These are phyloP conservation scores for Colletotrichum musae DNA, from an alignment of 2,329 filamentous ascomycete genomes.

Conservation along the genomic window DNA sequence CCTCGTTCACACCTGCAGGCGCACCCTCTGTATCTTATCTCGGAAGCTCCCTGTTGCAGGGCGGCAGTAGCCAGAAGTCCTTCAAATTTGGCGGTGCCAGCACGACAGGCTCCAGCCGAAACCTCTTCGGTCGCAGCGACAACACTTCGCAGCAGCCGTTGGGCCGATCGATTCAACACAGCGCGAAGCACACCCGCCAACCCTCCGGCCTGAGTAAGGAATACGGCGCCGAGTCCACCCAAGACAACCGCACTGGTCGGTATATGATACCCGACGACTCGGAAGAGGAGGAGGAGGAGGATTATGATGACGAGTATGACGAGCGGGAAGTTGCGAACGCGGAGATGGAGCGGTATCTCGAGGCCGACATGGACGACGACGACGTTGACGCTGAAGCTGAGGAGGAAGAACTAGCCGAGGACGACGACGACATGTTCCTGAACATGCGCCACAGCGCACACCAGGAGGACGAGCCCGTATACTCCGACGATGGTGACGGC, in stretches of 20 bases:
- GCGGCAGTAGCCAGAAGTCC: constrained; percentile 55
- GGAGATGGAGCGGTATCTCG: constrained; percentile 54
- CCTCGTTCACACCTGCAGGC: constrained; percentile 70
- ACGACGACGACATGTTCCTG: constrained; percentile 65
- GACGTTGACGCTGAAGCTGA: constrained; percentile 55
- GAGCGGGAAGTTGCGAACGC: constrained; percentile 49
- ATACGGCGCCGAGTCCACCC: constrained; percentile 45
- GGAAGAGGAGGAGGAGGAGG: constrained; percentile 48
- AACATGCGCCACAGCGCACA: constrained; percentile 57
- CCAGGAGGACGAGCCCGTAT: constrained; percentile 45
- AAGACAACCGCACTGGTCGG: constrained; percentile 43
- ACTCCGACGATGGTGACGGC: constrained; percentile 45
- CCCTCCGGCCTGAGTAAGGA: constrained; percentile 68
- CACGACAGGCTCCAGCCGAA: constrained; percentile 50
- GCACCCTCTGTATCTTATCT: constrained; percentile 69
- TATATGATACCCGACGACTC: constrained; percentile 49
- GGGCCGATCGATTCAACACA: constrained; percentile 62
- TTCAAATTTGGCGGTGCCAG: constrained; percentile 55
- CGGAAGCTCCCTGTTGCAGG: constrained; percentile 67
- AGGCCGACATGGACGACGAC: constrained; percentile 51
- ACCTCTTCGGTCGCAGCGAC: constrained; percentile 55
- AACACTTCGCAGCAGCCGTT: constrained; percentile 59
- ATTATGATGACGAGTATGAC: constrained; percentile 49
- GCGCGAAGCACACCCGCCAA: constrained; percentile 49
- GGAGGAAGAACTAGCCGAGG: constrained; percentile 56